Percentiles rank a stretch among this genome's conserved stretches.
Evolutionary conservation across 202 grass and related monocot species (phyloP).

Genomic region (Elaeis oleifera): DNA sequence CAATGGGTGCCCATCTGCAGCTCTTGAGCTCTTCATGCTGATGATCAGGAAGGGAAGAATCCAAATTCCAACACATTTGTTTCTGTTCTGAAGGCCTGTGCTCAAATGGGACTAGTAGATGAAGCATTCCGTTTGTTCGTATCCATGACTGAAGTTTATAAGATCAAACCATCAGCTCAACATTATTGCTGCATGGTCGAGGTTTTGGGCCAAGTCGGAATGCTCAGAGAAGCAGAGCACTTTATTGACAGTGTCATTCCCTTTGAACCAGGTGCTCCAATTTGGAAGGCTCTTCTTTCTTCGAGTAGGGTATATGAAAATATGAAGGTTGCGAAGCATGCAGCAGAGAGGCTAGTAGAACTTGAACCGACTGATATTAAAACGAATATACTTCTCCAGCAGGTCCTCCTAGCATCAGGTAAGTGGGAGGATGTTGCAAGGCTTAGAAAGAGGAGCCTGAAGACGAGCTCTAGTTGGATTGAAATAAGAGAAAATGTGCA

Average conservation of each 20-base stretch:
- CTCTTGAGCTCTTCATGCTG: slow-evolving; percentile 41
- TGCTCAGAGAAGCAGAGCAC: slow-evolving; percentile 66
- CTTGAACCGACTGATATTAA: slow-evolving; percentile 5
- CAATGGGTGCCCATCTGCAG: slow-evolving; percentile 35
- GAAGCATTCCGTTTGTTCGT: slow-evolving; percentile 50
- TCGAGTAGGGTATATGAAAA: not conserved
- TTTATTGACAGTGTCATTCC: slow-evolving; percentile 50
- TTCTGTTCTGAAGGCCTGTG: slow-evolving; percentile 47
- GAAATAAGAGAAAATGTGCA: no score
- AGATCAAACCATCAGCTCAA: slow-evolving; percentile 32
- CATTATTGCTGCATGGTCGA: slow-evolving; percentile 50
- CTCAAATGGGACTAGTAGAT: slow-evolving; percentile 35
- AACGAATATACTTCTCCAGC: slow-evolving; percentile 9
- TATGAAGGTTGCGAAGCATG: slow-evolving; percentile 1
- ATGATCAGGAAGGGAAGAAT: slow-evolving; percentile 36
- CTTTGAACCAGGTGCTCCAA: slow-evolving; percentile 32
- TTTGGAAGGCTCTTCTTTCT: slow-evolving; percentile 18
- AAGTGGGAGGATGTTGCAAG: not conserved
- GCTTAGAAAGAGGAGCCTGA: no score
- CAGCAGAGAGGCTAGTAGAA: slow-evolving; percentile 26
- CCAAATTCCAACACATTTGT: slow-evolving; percentile 39
- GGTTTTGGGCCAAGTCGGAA: slow-evolving; percentile 40
- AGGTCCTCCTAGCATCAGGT: not conserved
- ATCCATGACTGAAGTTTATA: slow-evolving; percentile 50
- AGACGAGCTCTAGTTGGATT: no score